Evolutionary conservation across 2,329 filamentous ascomycete genomes (phyloP).

Genomic region (Teratosphaeria gauchensis): DNA sequence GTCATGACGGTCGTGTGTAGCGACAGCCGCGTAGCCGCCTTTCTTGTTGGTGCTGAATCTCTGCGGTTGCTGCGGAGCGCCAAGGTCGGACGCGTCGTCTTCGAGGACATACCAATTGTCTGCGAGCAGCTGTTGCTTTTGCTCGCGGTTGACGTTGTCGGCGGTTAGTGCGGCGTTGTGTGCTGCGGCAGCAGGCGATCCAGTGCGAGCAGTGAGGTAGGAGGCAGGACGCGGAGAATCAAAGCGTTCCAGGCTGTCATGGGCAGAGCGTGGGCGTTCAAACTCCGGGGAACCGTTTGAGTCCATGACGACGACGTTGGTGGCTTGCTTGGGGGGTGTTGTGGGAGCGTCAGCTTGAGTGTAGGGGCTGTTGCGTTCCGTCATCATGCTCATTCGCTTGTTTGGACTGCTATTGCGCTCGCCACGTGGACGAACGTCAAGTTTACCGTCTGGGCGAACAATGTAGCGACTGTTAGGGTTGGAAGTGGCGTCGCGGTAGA

Average conservation of each 20-base stretch:
- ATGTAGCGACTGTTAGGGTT: slow-evolving; percentile 27
- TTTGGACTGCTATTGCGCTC: not conserved
- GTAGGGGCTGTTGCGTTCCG: not conserved
- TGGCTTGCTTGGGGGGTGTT: not conserved
- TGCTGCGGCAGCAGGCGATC: not conserved
- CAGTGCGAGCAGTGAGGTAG: not conserved
- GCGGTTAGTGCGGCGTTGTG: slow-evolving; percentile 10
- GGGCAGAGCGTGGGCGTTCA: not conserved
- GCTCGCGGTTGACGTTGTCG: slow-evolving; percentile 12
- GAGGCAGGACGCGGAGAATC: not conserved
- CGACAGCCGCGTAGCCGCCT: slow-evolving; percentile 9
- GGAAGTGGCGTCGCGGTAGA: slow-evolving; percentile 24
- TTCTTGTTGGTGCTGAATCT: slow-evolving; percentile 1
- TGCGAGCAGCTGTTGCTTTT: slow-evolving; percentile 30
- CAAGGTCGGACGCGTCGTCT: slow-evolving; percentile 18
- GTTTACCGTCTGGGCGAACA: slow-evolving; percentile 14
- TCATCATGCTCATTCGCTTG: not conserved
- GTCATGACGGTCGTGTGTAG: slow-evolving; percentile 15
- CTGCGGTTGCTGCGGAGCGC: slow-evolving; percentile 9
- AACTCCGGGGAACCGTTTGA: not conserved
- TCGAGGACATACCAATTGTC: slow-evolving; percentile 40
- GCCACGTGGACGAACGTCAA: slow-evolving; percentile 6
- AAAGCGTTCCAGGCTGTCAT: not conserved
- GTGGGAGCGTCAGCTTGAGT: not conserved
- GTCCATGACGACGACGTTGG: not conserved